Base-by-base conservation (phyloP, 257 asterid genomes). In the Fraxinus anomala region DNA sequence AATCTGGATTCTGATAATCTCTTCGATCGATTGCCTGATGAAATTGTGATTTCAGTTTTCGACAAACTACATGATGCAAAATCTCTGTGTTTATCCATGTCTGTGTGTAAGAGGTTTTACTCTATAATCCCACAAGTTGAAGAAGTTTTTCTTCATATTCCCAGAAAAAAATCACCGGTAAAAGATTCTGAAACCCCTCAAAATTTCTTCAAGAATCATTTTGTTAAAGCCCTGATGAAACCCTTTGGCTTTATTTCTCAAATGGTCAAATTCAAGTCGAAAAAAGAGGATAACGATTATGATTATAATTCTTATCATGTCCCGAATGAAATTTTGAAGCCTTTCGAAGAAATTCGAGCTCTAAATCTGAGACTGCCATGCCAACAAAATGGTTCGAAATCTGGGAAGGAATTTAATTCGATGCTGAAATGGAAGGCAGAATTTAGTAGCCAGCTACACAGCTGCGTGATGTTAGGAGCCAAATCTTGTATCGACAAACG, bases 21-120 rank as follows among this genome's bases (percentile, higher is more conserved):
- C 33, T 91, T 93, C 80, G 94, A 90, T 65, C 84, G 88, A 1
- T 71, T 93, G 49, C 97, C 97, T 13, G 94, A 93, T 82, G 93
- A 86, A 12, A 67, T 91, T 17, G 73, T 91, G 10, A 83, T 78
- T 3, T 66, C 80, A 1, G 87, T 93, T 37, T 89, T 93, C 84
- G 80, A 82, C 74, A 88, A 85, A 67, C 21, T 93, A 49, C 87
- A 79, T 17, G 97, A 93, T 74, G 97, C 91, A 0, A 91, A 78
- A 47, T 88, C 97, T 19, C 85, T 91, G n/a, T 91, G 91, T 37
- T 67, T 72, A 1, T 86, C 92, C 59, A 85, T 89, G 88, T 39
- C 89, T 11, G 90, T 76, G 1, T 89, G 94, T 84, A 89, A 85
- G 74, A 91, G 97, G 3, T 93, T 93, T 54, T 85, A 59, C 3